Base-by-base conservation (phyloP, 2,329 filamentous ascomycete genomes). In the Neofusicoccum laricinum region DNA sequence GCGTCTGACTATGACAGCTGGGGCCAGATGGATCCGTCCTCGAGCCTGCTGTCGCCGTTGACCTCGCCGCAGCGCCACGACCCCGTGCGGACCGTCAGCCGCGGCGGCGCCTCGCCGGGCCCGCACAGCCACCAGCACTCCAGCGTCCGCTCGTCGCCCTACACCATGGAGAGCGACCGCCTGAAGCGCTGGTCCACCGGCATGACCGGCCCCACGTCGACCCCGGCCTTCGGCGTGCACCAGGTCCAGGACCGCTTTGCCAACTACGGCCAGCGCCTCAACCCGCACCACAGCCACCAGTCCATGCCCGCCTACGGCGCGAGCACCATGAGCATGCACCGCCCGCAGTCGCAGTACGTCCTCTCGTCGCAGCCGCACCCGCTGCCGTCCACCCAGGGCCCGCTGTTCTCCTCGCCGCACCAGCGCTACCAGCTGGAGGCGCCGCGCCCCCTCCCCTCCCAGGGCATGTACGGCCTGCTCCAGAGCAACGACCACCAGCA, bases 121-220 rank as follows among this genome's bases (percentile, higher is more conserved):
- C 89, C 90, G 21, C 49, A 55, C 25, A 15, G 3, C 48, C 50
- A 51, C 40, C 62, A 64, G 21, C 84, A 89, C 49, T 87, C 86
- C 36, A 87, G 83, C 63, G 82, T 89, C 72, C 85, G 90, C 66
- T 86, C 89, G 45, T 88, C 87, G 17, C 90, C 90, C 0, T 92
- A 92, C 77, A 61, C 80, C 58, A 82, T 91, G 58, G 89, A 92
- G 50, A 84, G 82, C 61, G 82, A 81, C 50, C 85, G 88, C 67
- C 87, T 83, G 73, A 92, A 92, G 81, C 83, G 90, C 68, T 93
- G 90, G 90, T 92, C 90, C 19, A 92, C 90, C 3, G 90, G 89
- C 14, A 59, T 59, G 55, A 59, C 55, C 3, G 55, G 55, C 55
- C 74, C 75, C 4, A 91, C 88, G 3, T 91, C 89, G 66, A 87